Evolutionary conservation across 768 basidiomycete genomes (phyloP).

Genomic region (Daedalea quercina): DNA sequence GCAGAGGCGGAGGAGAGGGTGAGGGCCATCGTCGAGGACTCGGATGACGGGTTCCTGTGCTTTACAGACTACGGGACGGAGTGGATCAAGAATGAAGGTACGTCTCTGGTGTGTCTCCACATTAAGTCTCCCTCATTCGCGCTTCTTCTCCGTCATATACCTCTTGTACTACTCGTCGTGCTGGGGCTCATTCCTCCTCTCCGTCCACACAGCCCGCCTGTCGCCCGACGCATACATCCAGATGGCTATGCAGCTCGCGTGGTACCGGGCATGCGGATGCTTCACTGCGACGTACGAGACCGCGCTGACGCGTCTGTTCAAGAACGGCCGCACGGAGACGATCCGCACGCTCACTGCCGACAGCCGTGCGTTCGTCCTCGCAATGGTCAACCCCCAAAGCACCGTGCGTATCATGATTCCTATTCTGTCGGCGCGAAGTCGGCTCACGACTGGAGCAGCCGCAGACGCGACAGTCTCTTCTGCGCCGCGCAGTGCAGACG

Average conservation of each 20-base stretch:
- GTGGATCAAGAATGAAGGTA: constrained; percentile 78
- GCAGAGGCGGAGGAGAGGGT: constrained; percentile 51
- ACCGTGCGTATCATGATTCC: constrained; percentile 33
- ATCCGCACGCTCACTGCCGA: constrained; percentile 71
- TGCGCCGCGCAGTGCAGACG: constrained; percentile 61
- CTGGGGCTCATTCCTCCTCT: background rate
- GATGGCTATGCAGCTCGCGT: constrained; percentile 88
- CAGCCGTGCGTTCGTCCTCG: constrained; percentile 69
- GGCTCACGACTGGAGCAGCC: constrained; percentile 5
- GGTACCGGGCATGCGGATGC: constrained; percentile 68
- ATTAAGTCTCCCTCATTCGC: background rate
- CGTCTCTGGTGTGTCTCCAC: constrained; percentile 17
- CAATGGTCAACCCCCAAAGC: constrained; percentile 52
- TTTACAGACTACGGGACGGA: constrained; percentile 78
- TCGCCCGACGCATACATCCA: constrained; percentile 85
- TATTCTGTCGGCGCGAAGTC: background rate
- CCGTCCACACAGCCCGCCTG: constrained; percentile 33
- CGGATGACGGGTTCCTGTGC: constrained; percentile 79
- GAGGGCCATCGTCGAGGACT: constrained; percentile 56
- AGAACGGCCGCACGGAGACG: constrained; percentile 86
- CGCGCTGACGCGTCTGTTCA: constrained; percentile 79
- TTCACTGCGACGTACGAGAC: constrained; percentile 94
- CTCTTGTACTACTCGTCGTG: no score
- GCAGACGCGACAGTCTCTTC: constrained; percentile 36
- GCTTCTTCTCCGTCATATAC: no score